A percentile compares a stretch with the other conserved stretches of the same genome.
Evolutionary conservation across 768 basidiomycete species (phyloP).

Genomic region (Termitomyces sp.): DNA sequence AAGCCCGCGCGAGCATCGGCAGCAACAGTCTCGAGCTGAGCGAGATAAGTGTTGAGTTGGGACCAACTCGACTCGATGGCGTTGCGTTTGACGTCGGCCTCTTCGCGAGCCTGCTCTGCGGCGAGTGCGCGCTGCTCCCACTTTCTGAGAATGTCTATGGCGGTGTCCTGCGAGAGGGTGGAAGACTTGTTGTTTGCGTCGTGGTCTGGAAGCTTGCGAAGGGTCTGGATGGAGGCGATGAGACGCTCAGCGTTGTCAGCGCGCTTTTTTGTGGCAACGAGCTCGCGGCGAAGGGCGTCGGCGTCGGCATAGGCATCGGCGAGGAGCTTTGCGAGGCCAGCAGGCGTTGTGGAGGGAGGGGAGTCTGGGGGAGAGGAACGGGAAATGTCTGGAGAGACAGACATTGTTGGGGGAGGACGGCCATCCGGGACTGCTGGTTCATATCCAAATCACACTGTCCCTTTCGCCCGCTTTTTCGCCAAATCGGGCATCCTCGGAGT

Average conservation of each 20-base stretch:
- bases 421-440: background rate
- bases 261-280: slow-evolving; percentile 35
- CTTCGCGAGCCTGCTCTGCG: slow-evolving; percentile 53
- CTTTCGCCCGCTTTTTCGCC: slow-evolving; percentile 2
- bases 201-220: slow-evolving; percentile 8
- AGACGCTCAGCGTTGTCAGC: slow-evolving; percentile 54
- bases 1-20: slow-evolving; percentile 50
- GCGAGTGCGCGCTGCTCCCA: slow-evolving; percentile 47
- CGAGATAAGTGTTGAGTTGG: slow-evolving; percentile 47
- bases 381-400: slow-evolving; percentile 8
- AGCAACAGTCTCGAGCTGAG: slow-evolving; percentile 38
- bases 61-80: slow-evolving; percentile 46
- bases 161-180: slow-evolving; percentile 15
- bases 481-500: slow-evolving; percentile 12
- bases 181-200: background rate
- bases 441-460: slow-evolving; percentile 3
- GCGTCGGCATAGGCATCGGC: slow-evolving; percentile 48
- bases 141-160: slow-evolving; percentile 35
- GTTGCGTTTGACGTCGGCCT: slow-evolving; percentile 45
- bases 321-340: slow-evolving; percentile 58
- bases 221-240: slow-evolving; percentile 17
- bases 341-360: slow-evolving; percentile 13
- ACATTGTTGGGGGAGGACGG: background rate
- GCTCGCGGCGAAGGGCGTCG: slow-evolving; percentile 49
- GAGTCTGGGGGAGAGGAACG: background rate